Evolutionary conservation across 139 green algal genomes (phyloP), one percentile per base, ranked within the genome.

Genomic region (Bryopsis sp.): DNA sequence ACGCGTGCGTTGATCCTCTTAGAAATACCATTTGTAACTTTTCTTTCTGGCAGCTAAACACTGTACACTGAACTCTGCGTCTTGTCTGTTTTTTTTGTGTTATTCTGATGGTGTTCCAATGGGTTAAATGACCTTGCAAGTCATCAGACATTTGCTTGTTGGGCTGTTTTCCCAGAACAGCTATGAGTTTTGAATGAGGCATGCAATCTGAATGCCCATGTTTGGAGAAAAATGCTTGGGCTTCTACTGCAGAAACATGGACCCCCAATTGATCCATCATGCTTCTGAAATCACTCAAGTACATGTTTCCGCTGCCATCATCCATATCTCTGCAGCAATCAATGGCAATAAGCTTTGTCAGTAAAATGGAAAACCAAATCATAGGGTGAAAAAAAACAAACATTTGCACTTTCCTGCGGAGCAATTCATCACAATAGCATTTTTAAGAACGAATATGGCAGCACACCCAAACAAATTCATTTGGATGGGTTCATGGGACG

Each of bases 291-390:
- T 83, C 76, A 0, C 73, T 26, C 19, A 69, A 31, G 57, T 70
- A 47, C 39, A 86, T 76, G 61, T 83, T 78, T 32, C 74, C 81
- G 47, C 78, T 82, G 58, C 81, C 81, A 31, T 83, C 74, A 65
- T 83, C 81, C 7, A 86, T 76, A 4, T 71, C 67, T 64, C 78
- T 85, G 72, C 0, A 39, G 1, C 11, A n/a, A 2, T 0, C 43
- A 0, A 8, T n/a, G n/a, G n/a, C n/a, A n/a, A n/a, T 0, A 72
- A 26, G 32, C 28, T 22, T 19, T 46, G 15, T 22, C 35, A 39
- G 58, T 60, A 31, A 11, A 24, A 34, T n/a, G 54, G 26, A 57
- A n/a, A n/a, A n/a, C n/a, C n/a, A n/a, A n/a, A n/a, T n/a, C 24
- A 7, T 38, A 22, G 1, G 38, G 26, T 29, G 47, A 31, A 71